phyloP scores from a whole-genome alignment of 768 basidiomycete species.

The Mycena olivaceomarginata region DNA sequence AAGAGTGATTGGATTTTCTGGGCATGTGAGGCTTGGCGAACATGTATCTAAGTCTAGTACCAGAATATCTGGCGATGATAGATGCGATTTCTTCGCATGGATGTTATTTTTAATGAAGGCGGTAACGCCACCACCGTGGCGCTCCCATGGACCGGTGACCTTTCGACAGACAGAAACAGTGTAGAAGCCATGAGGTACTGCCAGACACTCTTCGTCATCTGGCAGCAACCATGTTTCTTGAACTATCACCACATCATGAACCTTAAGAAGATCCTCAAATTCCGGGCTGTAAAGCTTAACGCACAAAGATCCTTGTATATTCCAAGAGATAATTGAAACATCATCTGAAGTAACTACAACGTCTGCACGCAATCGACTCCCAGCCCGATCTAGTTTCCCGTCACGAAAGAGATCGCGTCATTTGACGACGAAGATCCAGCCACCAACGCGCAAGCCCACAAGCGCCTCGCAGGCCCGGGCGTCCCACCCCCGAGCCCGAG shows the following conservation, averaged over 20 bases:
- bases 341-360: too few relatives aligned
- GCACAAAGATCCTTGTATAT: slow-evolving; percentile 26
- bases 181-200: slow-evolving; percentile 19
- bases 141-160: background rate
- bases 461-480: too few relatives aligned
- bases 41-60: too few relatives aligned
- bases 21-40: slow-evolving; percentile 35
- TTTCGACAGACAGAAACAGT: slow-evolving; percentile 12
- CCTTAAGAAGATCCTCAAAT: slow-evolving; percentile 20
- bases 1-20: slow-evolving; percentile 55
- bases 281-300: slow-evolving; percentile 37
- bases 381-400: too few relatives aligned
- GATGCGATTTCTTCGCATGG: too few relatives aligned
- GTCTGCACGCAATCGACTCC: too few relatives aligned
- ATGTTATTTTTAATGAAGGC: slow-evolving; percentile 7
- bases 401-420: too few relatives aligned
- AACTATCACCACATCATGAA: slow-evolving; percentile 13
- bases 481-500: too few relatives aligned
- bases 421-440: too few relatives aligned
- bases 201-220: slow-evolving; percentile 21
- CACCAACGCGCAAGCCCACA: too few relatives aligned
- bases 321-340: slow-evolving; percentile 21
- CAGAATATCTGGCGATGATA: too few relatives aligned
- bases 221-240: slow-evolving; percentile 5
- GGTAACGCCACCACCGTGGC: slow-evolving; percentile 22